phyloP scores from a whole-genome alignment of 257 asterid genomes.

The Solanum phureja region DNA sequence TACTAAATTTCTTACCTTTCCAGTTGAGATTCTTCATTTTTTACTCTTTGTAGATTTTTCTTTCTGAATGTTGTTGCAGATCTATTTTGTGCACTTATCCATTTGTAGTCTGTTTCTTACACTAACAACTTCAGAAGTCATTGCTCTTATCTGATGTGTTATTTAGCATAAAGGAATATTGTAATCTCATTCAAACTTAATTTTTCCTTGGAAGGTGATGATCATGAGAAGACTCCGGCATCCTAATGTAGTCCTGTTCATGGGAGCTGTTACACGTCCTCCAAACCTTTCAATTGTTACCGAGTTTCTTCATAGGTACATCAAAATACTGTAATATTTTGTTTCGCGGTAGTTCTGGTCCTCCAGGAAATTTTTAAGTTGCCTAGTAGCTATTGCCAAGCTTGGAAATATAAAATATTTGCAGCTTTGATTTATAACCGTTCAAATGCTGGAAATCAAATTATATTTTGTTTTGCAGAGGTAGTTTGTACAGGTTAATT shows the following conservation, averaged over 20 bases:
- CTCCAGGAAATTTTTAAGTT: neutral
- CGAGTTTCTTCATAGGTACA: conserved; percentile 94
- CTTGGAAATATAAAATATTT: neutral
- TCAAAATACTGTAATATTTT: conserved; percentile 5
- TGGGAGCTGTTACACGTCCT: conserved; percentile 97
- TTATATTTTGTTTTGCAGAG: conserved; percentile 50
- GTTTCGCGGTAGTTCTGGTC: neutral
- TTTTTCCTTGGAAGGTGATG: conserved; percentile 44
- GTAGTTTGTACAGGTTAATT: conserved; percentile 82
- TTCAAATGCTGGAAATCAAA: neutral
- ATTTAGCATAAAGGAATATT: conserved; percentile 3
- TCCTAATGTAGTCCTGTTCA: conserved; percentile 92
- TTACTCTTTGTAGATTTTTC: neutral
- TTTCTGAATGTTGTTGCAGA: neutral
- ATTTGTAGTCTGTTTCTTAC: neutral
- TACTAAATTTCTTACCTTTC: neutral
- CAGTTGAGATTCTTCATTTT: neutral
- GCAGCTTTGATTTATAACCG: neutral
- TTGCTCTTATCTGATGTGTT: neutral
- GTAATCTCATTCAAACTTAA: neutral
- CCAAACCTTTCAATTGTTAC: conserved; percentile 92
- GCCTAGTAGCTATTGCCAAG: neutral
- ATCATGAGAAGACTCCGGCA: conserved; percentile 88
- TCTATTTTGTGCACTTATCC: neutral
- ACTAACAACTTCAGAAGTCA: neutral